Evolutionary conservation across 2,329 filamentous ascomycete species (phyloP).

Genomic region (Teratosphaeria viscida): DNA sequence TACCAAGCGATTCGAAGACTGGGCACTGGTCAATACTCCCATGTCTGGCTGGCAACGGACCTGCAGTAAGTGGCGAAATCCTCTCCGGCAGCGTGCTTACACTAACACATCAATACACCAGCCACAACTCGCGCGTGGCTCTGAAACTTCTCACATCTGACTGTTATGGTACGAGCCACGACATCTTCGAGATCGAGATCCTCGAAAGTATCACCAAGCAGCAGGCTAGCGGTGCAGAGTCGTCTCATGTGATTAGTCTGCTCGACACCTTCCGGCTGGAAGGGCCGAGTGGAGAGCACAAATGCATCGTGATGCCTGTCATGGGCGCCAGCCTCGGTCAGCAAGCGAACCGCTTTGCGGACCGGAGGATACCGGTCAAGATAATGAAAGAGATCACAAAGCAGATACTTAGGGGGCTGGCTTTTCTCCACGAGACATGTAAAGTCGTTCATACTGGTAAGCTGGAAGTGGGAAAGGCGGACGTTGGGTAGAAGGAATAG

Average conservation of each 20-base stretch:
- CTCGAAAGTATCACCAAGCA: neutral
- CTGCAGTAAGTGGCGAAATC: neutral
- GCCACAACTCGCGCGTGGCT: neutral
- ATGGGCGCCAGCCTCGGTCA: neutral
- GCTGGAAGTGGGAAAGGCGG: too few relatives aligned
- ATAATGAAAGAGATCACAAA: constrained; percentile 8
- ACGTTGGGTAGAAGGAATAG: too few relatives aligned
- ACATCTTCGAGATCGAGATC: constrained; percentile 3
- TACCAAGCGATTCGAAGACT: neutral
- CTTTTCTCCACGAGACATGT: constrained; percentile 9
- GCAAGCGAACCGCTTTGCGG: neutral
- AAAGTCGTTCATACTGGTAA: constrained; percentile 10
- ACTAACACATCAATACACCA: neutral
- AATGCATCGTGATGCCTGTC: neutral
- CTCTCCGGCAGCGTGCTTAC: neutral
- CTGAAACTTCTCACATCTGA: constrained; percentile 1
- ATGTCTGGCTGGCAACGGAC: neutral
- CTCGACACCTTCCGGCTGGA: neutral
- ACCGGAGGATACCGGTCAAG: constrained; percentile 2
- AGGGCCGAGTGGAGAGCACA: neutral
- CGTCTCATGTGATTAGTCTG: neutral
- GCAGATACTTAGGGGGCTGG: constrained; percentile 10
- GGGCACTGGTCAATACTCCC: neutral
- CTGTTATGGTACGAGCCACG: neutral
- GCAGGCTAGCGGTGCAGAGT: neutral